Evolutionary conservation across 192 early-diverging fungal genomes (phyloP), one percentile per base, ranked within the genome.

Genomic region (Glomus cerebriforme): DNA sequence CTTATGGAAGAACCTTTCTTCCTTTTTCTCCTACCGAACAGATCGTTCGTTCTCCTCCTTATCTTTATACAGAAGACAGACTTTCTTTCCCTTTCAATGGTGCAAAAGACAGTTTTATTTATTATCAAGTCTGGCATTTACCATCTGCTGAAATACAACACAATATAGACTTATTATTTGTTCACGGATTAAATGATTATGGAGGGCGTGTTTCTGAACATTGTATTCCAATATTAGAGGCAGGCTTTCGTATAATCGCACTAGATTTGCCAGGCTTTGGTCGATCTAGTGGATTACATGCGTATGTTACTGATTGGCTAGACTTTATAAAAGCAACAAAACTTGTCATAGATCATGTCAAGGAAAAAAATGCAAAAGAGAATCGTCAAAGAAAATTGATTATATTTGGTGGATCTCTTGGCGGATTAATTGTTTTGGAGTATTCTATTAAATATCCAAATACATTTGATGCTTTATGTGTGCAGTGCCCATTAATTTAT

Each of bases 151-250:
- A 78, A 59, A 2, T 47, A 13, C 24, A 49, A 78, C 77, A 66
- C 9, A 32, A 78, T 59, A 13, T 29, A 26, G 77, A 78, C 34
- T 1, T 78, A 15, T 26, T 78, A 4, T 68, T 12, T 32, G 10
- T 78, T n/a, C 77, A 78, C 35, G 77, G 77, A 3, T 34, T 78
- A 4, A 69, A 67, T n/a, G 77, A 69, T 69, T 78, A 78, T 29
- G 77, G 77, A 13, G 77, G 77, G 1, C 39, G 63, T 12, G 59
- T 69, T 37, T 67, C 77, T 24, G 45, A 78, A 69, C 1, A 27
- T 59, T 59, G 47, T 58, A 26, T 24, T 3, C 63, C 37, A 19
- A 37, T 58, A 12, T 68, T 78, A 60, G 47, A 69, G 68, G 26
- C 67, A 69, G 77, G 77, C 22, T 78, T 78, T 69, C 43, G 77